phyloP scores from a whole-genome alignment of 2,329 filamentous ascomycete species.

The Camillea tinctor region DNA sequence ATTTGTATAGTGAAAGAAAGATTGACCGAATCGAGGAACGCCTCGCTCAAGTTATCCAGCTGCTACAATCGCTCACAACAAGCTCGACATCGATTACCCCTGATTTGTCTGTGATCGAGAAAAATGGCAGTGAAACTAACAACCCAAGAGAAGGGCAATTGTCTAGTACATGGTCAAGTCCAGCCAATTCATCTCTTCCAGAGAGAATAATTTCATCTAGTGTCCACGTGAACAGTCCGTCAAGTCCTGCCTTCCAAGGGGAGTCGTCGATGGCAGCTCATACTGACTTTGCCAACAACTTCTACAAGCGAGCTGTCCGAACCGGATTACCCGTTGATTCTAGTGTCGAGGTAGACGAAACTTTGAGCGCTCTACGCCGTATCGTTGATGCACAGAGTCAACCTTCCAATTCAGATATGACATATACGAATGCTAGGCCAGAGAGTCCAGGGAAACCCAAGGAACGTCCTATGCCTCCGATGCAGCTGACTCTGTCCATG shows the following conservation, averaged over 20 bases:
- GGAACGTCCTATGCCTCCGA: neutral
- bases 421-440: neutral
- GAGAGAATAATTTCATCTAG: neutral
- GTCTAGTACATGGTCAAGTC: neutral
- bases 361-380: slow-evolving; percentile 47
- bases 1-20: slow-evolving; percentile 8
- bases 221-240: neutral
- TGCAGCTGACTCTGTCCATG: neutral
- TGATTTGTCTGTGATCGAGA: slow-evolving; percentile 22
- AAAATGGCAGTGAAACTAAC: slow-evolving; percentile 37
- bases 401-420: neutral
- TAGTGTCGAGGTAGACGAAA: slow-evolving; percentile 48
- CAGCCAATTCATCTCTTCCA: neutral
- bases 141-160: neutral
- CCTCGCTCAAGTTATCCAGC: slow-evolving; percentile 28
- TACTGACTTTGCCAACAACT: slow-evolving; percentile 51
- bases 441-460: neutral
- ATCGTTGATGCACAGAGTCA: slow-evolving; percentile 35
- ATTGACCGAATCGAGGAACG: slow-evolving; percentile 34
- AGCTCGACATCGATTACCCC: slow-evolving; percentile 14
- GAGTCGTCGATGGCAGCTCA: slow-evolving; percentile 49
- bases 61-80: slow-evolving; percentile 25
- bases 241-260: slow-evolving; percentile 45
- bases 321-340: slow-evolving; percentile 42
- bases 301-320: slow-evolving; percentile 49